phyloP scores from a whole-genome alignment of 768 basidiomycete species.

The Jaapia argillacea region DNA sequence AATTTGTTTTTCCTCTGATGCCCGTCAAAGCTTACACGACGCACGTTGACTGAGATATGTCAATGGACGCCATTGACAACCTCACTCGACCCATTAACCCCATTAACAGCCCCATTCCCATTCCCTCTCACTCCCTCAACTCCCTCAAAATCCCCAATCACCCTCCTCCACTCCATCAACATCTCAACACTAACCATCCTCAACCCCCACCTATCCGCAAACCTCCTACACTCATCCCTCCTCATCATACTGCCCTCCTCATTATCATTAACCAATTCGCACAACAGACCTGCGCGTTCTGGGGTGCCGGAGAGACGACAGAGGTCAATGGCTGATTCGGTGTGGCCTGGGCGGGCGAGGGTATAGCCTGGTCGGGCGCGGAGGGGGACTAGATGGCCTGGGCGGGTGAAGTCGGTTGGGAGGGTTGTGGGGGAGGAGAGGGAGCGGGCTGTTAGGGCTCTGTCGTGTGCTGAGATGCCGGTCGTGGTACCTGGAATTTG shows the following conservation, averaged over 20 bases:
- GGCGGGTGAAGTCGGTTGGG: constrained; percentile 74
- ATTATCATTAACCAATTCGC: constrained; percentile 94
- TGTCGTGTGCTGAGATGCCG: constrained; percentile 95
- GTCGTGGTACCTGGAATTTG: no score
- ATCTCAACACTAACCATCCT: constrained; percentile 94
- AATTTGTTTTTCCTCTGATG: no score
- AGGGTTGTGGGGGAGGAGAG: constrained; percentile 52
- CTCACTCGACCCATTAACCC: no score
- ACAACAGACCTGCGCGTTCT: constrained; percentile 66
- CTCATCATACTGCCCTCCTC: constrained; percentile 87
- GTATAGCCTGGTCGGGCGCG: constrained; percentile 83
- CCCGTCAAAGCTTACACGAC: no score
- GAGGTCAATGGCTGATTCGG: constrained; percentile 83
- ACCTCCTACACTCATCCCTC: constrained; percentile 84
- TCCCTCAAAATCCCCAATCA: no score
- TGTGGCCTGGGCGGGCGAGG: constrained; percentile 84
- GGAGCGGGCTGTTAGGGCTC: constrained; percentile 77
- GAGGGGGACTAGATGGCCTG: constrained; percentile 93
- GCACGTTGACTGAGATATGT: no score
- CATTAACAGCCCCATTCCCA: no score
- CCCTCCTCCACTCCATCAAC: constrained; percentile 39
- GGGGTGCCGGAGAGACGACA: constrained; percentile 65
- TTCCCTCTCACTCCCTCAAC: no score
- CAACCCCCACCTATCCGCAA: constrained; percentile 83
- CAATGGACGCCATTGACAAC: no score